Evolutionary conservation across 192 early-diverging fungal genomes (phyloP), one percentile per base, ranked within the genome.

Genomic region (Backusella luteola): DNA sequence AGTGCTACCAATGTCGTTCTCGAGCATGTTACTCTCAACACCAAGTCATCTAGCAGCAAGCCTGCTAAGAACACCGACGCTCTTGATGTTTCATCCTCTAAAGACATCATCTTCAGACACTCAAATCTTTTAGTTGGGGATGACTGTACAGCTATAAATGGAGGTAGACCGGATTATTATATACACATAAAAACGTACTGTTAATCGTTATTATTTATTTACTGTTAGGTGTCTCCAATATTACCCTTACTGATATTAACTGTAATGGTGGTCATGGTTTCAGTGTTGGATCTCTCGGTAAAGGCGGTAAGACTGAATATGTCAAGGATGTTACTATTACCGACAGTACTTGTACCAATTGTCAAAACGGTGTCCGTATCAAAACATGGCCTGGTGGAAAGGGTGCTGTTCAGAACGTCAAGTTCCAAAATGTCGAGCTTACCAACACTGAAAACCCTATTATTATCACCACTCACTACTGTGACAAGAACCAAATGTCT

Each of bases 141-240:
- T 66, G 87, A 88, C 39, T 88, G 87, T 56, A 63, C 86, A 77
- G 87, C 87, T 49, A 52, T 88, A 4, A 88, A 88, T 71, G 77
- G 73, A 29, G 52, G 52, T 56, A 56, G 2, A 1, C 8, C 21
- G 23, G 23, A 21, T 56, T 56, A 2, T 21, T 56, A 21, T 8
- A 52, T 23, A 56, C n/a, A 7, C 7, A 56, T 6, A 21, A 56
- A 21, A n/a, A 9, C 1, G 23, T 23, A 2, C 5, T 56, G 9
- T 56, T 56, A 21, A 56, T 9, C 11, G 38, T 11, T 23, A 23
- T 44, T 44, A 12, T 44, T 15, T 44, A 44, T 44, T 11, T 56
- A n/a, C 6, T 56, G 21, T 56, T 56, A 56, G 86, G 87, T 23
- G 76, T 76, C 7, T 71, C 84, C 38, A 85, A 87, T 63, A 79